Conservation (phyloP, 768 basidiomycete genomes). For the Lactarius vividus region DNA sequence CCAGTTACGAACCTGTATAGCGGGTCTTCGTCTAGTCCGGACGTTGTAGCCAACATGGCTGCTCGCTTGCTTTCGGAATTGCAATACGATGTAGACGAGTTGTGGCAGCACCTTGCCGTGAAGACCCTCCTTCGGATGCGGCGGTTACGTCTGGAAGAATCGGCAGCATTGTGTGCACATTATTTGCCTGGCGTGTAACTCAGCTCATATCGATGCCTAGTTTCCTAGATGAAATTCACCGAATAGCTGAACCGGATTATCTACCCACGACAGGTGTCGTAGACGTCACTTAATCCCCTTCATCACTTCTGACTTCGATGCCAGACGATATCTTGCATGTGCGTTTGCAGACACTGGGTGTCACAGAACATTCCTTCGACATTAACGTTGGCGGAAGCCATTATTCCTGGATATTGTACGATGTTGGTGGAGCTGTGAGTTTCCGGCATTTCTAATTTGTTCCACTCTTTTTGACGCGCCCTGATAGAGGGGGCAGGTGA, state of each 20-base stretch:
- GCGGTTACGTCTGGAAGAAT: conserved; percentile 70
- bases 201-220: conserved; percentile 37
- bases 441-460: neutral
- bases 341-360: conserved; percentile 76
- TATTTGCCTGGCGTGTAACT: conserved; percentile 6
- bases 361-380: conserved; percentile 73
- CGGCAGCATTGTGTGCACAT: conserved; percentile 63
- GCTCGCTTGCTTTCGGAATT: conserved; percentile 51
- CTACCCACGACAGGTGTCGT: conserved; percentile 58
- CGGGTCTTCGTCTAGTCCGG: conserved; percentile 31
- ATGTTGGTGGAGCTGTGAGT: conserved; percentile 80
- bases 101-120: conserved; percentile 73
- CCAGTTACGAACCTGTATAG: conserved; percentile 38
- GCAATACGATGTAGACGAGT: conserved; percentile 52
- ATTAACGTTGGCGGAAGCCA: conserved; percentile 58
- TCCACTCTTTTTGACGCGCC: conserved; percentile 18
- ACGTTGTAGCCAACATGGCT: conserved; percentile 50
- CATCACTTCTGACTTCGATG: conserved; percentile 5
- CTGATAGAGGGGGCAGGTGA: conserved; percentile 28
- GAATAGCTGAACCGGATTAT: conserved; percentile 68
- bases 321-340: conserved; percentile 77
- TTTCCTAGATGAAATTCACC: conserved; percentile 63
- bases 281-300: neutral
- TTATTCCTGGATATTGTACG: conserved; percentile 78
- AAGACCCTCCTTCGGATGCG: conserved; percentile 52